Base-by-base conservation (phyloP, 352 stramenopile genomes). In the Thalassiosira hispida region DNA sequence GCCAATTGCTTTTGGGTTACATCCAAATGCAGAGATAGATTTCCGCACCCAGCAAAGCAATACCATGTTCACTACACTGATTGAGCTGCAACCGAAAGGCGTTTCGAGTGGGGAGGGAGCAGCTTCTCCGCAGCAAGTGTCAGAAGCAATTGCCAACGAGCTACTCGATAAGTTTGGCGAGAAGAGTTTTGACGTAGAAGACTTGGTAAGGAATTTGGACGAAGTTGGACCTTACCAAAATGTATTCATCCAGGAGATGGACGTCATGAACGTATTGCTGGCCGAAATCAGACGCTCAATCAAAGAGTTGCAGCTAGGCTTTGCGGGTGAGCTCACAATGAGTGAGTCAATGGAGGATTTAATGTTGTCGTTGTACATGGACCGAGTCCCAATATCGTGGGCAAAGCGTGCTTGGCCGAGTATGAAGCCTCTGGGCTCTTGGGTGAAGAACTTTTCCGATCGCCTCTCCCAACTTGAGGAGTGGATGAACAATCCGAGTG, bases 11-110 rank as follows among this genome's bases (percentile, higher is more conserved):
- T 99, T 99, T 84, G 97, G 97, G 2, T 84, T 99, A 23, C 96
- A 99, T 73, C 97, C 97, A 46, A 99, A 99, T 79, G 97, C 97
- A 20, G 97, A 99, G 77, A 99, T 99, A 67, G 97, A 98, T 75
- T 99, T 99, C 85, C 93, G 97, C 8, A 98, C 96, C 5, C 97
- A 96, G 38, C 96, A 98, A 77, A 98, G 95, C 38, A 97, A 98
- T 76, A 95, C 87, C 29, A 83, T 99, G 55, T 98, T 99, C 86
- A 94, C 93, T 11, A 98, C 95, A 31, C 73, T 99, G 44, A 96
- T 98, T 84, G 96, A 98, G 71, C 81, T 99, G 23, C 96, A 99
- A 81, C 96, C 96, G 29, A 93, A 94, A 67, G 81, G 72, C 55
- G 90, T 87, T 9, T 87, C 88, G 1, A 84, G 53, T 38, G 95